Base-by-base conservation (phyloP, 306 rosid species). In the Prinsepia uniflora region DNA sequence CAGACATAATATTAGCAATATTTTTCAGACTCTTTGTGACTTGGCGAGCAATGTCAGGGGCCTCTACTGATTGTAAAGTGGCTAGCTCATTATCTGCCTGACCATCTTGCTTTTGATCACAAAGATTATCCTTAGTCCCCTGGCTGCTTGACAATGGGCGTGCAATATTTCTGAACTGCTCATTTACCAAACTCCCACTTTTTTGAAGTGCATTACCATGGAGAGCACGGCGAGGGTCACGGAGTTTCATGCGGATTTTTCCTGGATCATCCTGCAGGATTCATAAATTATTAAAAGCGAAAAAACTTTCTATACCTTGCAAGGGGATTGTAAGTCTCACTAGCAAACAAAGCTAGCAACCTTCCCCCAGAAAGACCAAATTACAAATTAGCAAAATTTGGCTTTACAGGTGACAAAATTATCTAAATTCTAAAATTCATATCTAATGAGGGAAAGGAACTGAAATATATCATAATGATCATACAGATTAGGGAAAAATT, bases 211-310 rank as follows among this genome's bases (percentile, higher is more conserved):
- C 50, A 82, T 63, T 81, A 57, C 80, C 82, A 54, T 86, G 99
- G 70, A 95, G 96, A 73, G 86, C 61, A 42, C 97, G 96, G n/a
- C 99, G 92, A 58, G 99, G 99, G 70, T 95, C 99, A 13, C 99
- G 94, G 10, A 89, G 99, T 84, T 94, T 95, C 99, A 95, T 95
- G 72, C 96, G 96, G 78, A 91, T 77, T 80, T 86, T 95, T 46
- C 87, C 89, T 10, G 79, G 46, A 45, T 87, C 91, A 41, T 83
- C 96, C 63, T 81, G 92, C 41, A 67, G 65, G 74, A 62, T 67
- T 80, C 83, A 92, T 41, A 40, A 18, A 40, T 63, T 43, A 68
- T 24, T 68, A 67, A 64, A 75, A 41, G 57, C 49, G 52, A 15
- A 45, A 18, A 64, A 73, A 76, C 68, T 18, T 59, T 34, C 7